Base-by-base conservation (phyloP, 2,329 filamentous ascomycete genomes). In the Paracorniculantispora psalliotae region DNA sequence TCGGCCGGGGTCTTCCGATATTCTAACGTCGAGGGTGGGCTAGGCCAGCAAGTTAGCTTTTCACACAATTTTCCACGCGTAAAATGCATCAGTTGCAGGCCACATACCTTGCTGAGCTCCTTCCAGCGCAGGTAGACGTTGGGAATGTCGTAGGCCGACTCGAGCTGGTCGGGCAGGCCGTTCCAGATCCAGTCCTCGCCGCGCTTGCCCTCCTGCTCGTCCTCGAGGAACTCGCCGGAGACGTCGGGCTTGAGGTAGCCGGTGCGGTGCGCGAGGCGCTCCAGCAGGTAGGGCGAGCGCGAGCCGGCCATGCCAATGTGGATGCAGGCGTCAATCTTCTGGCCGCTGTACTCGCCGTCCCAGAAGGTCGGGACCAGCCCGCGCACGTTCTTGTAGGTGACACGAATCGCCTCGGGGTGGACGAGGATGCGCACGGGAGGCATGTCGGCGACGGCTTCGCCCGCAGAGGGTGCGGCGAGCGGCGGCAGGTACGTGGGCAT, bases 301-400 rank as follows among this genome's bases (percentile, higher is more conserved):
- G 83, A 67, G 71, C 88, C 69, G 70, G 90, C 89, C 81, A 96
- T 91, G 62, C 91, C 91, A 54, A 96, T 88, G 71, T 96, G 91
- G 4, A 96, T 71, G 23, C 86, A 79, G 30, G 88, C 73, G 71
- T 96, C 88, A 57, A 86, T 80, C 51, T 76, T 72, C 57, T 66
- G 68, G 54, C 70, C 63, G 65, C 71, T 60, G 69, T 69, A 62
- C 72, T 69, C 61, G 30, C 60, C 59, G 41, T 78, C 75, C 74
- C 90, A 84, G 5, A 96, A 77, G 5, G 69, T 69, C 1, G 91
- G 89, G 3, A 92, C 78, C 2, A 87, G 71, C 13, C 76, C 72
- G 53, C 85, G 82, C 35, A 92, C 87, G 8, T 79, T 77, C 50
- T 81, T 74, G 75, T 96, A 96, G 64, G 81, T 83, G 53, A 93